Percentiles rank a stretch among this genome's conserved stretches.
Conservation (phyloP, 345 rosid species). For the Ceriops zippeliana region DNA sequence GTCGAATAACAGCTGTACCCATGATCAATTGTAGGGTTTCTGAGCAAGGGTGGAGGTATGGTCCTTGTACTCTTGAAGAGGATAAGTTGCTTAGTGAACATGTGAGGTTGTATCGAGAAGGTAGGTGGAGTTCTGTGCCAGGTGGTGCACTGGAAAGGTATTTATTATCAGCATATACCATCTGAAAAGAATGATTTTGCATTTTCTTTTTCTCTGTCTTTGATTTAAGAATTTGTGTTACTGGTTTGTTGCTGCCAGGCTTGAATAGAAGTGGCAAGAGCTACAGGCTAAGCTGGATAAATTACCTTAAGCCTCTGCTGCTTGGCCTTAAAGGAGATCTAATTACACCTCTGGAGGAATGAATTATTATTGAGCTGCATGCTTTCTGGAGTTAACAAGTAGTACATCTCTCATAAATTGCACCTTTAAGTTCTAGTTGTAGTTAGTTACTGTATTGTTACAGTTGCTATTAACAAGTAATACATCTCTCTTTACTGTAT, state of each 20-base stretch:
- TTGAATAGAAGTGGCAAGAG: slow-evolving; percentile 2
- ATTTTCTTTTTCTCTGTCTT: too few species aligned
- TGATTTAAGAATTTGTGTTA: too few species aligned
- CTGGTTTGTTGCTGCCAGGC: background rate
- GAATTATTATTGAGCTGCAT: background rate
- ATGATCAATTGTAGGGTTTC: slow-evolving; percentile 47
- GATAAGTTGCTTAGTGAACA: slow-evolving; percentile 58
- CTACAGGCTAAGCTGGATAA: background rate
- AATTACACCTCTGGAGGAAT: background rate
- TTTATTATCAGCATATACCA: background rate
- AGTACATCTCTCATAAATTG: background rate
- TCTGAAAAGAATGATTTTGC: too few species aligned
- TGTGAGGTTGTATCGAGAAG: slow-evolving; percentile 62
- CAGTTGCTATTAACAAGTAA: too few species aligned
- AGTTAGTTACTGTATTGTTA: background rate
- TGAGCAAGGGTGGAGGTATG: slow-evolving; percentile 50
- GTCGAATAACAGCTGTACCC: background rate
- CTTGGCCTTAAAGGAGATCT: background rate
- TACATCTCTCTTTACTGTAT: too few species aligned
- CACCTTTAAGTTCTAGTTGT: background rate
- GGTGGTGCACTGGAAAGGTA: too few species aligned
- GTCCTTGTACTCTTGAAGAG: slow-evolving; percentile 52
- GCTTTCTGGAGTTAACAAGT: background rate
- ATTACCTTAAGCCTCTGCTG: background rate
- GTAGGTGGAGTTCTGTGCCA: slow-evolving; percentile 25